Conservation (phyloP, 129 eudicot genomes). For the Ambrosia trifida region DNA sequence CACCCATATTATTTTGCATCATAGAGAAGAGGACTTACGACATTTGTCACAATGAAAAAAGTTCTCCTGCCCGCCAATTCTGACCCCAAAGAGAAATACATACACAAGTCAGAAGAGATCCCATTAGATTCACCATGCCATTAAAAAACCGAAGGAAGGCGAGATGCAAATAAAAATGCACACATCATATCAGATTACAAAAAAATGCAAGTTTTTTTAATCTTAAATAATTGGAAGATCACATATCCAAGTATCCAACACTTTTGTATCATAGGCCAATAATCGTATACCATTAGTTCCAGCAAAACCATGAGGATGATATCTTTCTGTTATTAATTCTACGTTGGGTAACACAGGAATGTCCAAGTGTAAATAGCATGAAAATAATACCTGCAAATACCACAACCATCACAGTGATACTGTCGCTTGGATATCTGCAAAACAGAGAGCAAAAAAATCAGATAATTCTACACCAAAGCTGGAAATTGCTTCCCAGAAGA, state of each 20-base stretch:
- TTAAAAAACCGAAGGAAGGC: background rate
- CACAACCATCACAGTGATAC: conserved; percentile 86
- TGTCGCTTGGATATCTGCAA: conserved; percentile 80
- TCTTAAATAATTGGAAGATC: conserved; percentile 9
- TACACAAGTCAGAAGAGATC: conserved; percentile 17
- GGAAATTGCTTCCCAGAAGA: background rate
- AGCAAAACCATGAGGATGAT: background rate
- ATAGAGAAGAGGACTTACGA: conserved; percentile 44
- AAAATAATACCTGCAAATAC: conserved; percentile 75
- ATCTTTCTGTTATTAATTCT: background rate
- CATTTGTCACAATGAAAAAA: conserved; percentile 83
- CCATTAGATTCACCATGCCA: conserved; percentile 4
- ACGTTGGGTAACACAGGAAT: background rate
- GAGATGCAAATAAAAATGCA: background rate
- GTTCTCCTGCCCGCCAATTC: conserved; percentile 64
- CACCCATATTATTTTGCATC: background rate
- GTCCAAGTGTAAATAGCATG: background rate
- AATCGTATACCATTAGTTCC: conserved; percentile 1
- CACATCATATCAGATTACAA: background rate
- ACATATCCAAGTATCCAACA: conserved; percentile 2
- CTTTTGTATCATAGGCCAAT: background rate
- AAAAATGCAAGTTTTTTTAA: background rate
- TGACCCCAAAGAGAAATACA: conserved; percentile 31
- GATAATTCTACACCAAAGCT: conserved; percentile 11
- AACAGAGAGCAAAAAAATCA: conserved; percentile 15